Evolutionary conservation across 345 rosid species (phyloP), one percentile per base, ranked within the genome.

Genomic region (Dipteronia dyeriana): DNA sequence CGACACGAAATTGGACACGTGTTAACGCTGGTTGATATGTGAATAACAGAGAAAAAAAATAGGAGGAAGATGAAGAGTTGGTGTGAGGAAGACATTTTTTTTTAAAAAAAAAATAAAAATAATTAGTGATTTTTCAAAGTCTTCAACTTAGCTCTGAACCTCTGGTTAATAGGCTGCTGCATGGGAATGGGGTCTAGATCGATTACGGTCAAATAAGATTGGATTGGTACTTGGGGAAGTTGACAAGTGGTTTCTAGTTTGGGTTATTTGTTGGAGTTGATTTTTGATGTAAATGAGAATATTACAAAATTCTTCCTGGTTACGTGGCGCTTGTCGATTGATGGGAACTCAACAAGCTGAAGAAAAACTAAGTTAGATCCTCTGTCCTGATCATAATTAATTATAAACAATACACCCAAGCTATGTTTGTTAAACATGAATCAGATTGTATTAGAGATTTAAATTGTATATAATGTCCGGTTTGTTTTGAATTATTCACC

Each of bases 1-100:
- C 10, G 6, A 51, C 83, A 81, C 0, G 76, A 5, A 22, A 17
- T 0, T 20, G 49, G 66, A 79, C 88, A 87, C 64, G 61, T 9
- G 16, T 34, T 4, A 14, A 22, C 73, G 69, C 73, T 9, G 23
- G 73, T 9, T 16, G 71, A 29, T 13, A 0, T 19, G 29, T 16
- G 71, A 17, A 66, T 70, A 29, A 13, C 43, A 66, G 49, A 2
- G 64, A 63, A 43, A 49, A 84, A 23, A 23, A 49, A 4, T 72
- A 79, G 5, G 41, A 60, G 2, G 34, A 60, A 9, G 67, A 72
- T 7, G 45, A 68, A 53, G 45, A 71, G 9, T 16, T 13, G 54
- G 20, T 17, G 66, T 16, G 38, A 17, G 22, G 41, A 23, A 9
- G 11, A 7, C 80, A 68, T 77, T 20, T 60, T 12, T 20, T 63